Evolutionary conservation across 352 stramenopile genomes (phyloP), one percentile per base, ranked within the genome.

Genomic region (Pseudoperonospora humuli): DNA sequence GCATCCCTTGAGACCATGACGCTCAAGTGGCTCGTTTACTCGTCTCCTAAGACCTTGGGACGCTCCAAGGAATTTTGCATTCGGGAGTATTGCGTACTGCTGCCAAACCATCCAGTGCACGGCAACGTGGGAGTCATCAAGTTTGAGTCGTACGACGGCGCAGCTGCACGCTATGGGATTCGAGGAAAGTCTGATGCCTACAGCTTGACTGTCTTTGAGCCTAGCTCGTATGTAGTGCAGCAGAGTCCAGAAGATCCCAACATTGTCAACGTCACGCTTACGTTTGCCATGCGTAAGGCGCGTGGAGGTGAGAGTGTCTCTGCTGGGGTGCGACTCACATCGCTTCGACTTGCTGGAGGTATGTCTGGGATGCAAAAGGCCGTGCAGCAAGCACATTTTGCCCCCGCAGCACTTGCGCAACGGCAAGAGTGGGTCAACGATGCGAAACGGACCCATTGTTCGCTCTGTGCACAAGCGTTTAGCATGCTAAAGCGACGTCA

Each of bases 401-500:
- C 85, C 17, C 76, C 75, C 2, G 66, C 61, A 1, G 57, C 61
- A 7, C 45, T 91, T 19, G 78, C 70, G 6, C 51, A 70, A 36
- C 80, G 82, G 46, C 70, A 79, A 32, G 71, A 86, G 40, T 93
- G 82, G 82, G 79, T 93, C n/a, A 71, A 69, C 21, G 79, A 93
- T 41, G 66, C 61, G 7, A 65, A 86, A 23, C 75, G 82, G 20
- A 73, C 72, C 24, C 86, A 86, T 45, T 93, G 82, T 61, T 87
- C 72, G 29, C 58, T 90, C 1, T 93, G 82, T 27, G 63, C 83
- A 10, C 82, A 88, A 40, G 66, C 70, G 0, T 93, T 93, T 19
- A 55, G 68, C 19, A 76, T 92, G 68, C 53, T 93, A n/a, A 82
- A 80, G 47, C 70, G 82, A 23, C 77, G 78, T 18, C 83, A 95